A percentile compares a stretch with the other conserved stretches of the same genome.
phyloP scores from a whole-genome alignment of 345 rosid species.

The Linum tenue region DNA sequence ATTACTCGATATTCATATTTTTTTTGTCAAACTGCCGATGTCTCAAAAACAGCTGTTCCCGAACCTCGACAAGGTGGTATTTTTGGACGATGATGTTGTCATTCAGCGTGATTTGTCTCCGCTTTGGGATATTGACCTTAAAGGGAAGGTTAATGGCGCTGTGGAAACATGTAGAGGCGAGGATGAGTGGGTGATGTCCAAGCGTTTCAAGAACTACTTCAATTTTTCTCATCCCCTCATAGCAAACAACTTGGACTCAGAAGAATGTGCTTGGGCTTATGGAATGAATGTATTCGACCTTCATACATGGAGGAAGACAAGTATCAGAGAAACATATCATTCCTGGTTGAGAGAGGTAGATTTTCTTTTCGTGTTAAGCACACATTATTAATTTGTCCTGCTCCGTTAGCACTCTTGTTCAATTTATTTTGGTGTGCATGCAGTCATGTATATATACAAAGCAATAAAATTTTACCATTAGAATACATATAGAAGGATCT shows the following conservation, averaged over 20 bases:
- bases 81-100: slow-evolving; percentile 92
- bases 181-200: slow-evolving; percentile 98
- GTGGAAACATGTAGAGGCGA: slow-evolving; percentile 98
- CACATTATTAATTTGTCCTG: too few species aligned
- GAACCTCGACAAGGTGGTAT: slow-evolving; percentile 85
- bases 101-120: slow-evolving; percentile 87
- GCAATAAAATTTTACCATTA: too few species aligned
- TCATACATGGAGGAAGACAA: slow-evolving; percentile 75
- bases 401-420: too few species aligned
- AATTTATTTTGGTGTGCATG: too few species aligned
- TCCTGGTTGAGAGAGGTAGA: slow-evolving; percentile 90
- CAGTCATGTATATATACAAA: too few species aligned
- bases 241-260: slow-evolving; percentile 65
- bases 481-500: too few species aligned
- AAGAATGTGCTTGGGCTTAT: slow-evolving; percentile 99
- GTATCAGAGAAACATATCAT: slow-evolving; percentile 86
- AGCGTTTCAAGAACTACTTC: slow-evolving; percentile 92
- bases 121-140: slow-evolving; percentile 84
- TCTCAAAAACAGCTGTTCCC: slow-evolving; percentile 73
- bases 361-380: neutral
- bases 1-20: neutral
- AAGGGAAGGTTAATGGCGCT: slow-evolving; percentile 94
- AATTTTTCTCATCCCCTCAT: slow-evolving; percentile 97
- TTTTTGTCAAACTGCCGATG: slow-evolving; percentile 4
- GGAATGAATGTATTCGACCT: slow-evolving; percentile 99